phyloP scores from a whole-genome alignment of 257 asterid species.

The Prunella vulgaris region DNA sequence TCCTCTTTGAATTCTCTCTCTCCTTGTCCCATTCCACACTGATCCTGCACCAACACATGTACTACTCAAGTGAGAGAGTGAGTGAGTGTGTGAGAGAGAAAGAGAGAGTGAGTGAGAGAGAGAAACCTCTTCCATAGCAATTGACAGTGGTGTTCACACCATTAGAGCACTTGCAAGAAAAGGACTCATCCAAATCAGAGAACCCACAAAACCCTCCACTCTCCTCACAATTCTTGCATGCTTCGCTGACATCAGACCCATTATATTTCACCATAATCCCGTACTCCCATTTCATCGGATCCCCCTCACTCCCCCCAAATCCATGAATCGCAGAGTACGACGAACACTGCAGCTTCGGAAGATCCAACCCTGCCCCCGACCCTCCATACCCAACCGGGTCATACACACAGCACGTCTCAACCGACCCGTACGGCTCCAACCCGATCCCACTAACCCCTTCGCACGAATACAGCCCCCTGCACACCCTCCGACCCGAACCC shows the following conservation, averaged over 20 bases:
- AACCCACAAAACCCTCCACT: slow-evolving; percentile 72
- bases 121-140: slow-evolving; percentile 61
- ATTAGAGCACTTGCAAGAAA: slow-evolving; percentile 56
- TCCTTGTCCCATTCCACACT: slow-evolving; percentile 47
- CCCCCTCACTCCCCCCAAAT: slow-evolving; percentile 67
- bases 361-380: slow-evolving; percentile 49
- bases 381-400: slow-evolving; percentile 23
- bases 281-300: slow-evolving; percentile 74
- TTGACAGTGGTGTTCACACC: slow-evolving; percentile 53
- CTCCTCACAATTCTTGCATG: slow-evolving; percentile 63
- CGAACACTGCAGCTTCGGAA: slow-evolving; percentile 72
- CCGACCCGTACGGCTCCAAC: slow-evolving; percentile 44
- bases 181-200: slow-evolving; percentile 34
- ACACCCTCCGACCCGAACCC: slow-evolving; percentile 51
- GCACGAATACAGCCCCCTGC: slow-evolving; percentile 63
- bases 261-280: slow-evolving; percentile 50
- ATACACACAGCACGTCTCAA: slow-evolving; percentile 64
- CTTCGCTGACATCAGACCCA: slow-evolving; percentile 22
- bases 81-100: no score
- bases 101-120: no score
- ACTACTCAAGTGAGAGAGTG: neutral
- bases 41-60: no score
- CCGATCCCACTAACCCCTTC: slow-evolving; percentile 53
- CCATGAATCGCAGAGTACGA: slow-evolving; percentile 62
- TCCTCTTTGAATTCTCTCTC: slow-evolving; percentile 40